phyloP scores from a whole-genome alignment of 2,329 filamentous ascomycete species.

The Chrysoporthe deuterocubensis region DNA sequence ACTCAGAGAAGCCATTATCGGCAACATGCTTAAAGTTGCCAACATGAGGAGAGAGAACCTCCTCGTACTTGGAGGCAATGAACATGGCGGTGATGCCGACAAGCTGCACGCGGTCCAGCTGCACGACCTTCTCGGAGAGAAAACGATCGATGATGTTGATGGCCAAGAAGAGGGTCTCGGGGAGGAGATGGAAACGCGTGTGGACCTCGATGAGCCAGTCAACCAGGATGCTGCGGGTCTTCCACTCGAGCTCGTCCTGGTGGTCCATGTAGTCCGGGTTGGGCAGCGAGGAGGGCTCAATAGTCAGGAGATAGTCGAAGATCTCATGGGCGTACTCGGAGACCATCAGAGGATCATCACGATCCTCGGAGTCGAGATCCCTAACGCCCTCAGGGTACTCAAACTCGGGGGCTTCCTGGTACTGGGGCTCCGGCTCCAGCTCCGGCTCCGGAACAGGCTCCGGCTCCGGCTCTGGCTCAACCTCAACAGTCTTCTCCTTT shows the following conservation, averaged over 20 bases:
- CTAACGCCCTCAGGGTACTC: slow-evolving; percentile 50
- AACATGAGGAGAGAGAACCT: slow-evolving; percentile 94
- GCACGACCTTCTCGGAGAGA: slow-evolving; percentile 91
- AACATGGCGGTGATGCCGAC: slow-evolving; percentile 99
- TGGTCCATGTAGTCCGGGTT: slow-evolving; percentile 95
- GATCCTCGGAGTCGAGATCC: slow-evolving; percentile 83
- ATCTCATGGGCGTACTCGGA: slow-evolving; percentile 97
- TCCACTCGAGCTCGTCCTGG: slow-evolving; percentile 96
- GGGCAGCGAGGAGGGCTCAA: slow-evolving; percentile 78
- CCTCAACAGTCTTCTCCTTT: slow-evolving; percentile 42
- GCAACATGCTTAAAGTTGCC: slow-evolving; percentile 97
- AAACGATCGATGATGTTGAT: slow-evolving; percentile 99
- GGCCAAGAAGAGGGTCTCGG: slow-evolving; percentile 93
- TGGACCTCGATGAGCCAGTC: slow-evolving; percentile 99
- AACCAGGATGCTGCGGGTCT: slow-evolving; percentile 94
- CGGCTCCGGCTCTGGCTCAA: slow-evolving; percentile 37
- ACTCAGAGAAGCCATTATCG: slow-evolving; percentile 93
- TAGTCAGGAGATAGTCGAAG: slow-evolving; percentile 89
- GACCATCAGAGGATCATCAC: slow-evolving; percentile 95
- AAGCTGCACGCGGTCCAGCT: slow-evolving; percentile 92
- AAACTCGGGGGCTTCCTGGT: slow-evolving; percentile 34
- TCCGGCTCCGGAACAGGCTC: slow-evolving; percentile 32
- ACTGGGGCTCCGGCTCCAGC: slow-evolving; percentile 41
- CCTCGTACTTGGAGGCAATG: slow-evolving; percentile 98
- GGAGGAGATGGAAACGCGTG: slow-evolving; percentile 91